Evolutionary conservation across 2,329 filamentous ascomycete species (phyloP).

Genomic region (Aureobasidium sp.): DNA sequence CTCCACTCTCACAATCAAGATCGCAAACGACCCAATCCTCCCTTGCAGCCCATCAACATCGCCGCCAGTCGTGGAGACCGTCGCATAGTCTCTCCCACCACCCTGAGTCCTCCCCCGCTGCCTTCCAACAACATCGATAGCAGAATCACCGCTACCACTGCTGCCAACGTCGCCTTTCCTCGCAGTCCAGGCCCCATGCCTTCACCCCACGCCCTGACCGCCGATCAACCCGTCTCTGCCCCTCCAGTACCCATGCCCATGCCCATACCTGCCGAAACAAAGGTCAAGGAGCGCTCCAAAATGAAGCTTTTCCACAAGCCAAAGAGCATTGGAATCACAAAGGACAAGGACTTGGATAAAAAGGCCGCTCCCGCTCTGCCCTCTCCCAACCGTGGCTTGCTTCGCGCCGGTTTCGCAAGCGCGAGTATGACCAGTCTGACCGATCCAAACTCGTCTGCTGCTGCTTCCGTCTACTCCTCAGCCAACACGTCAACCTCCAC

Average conservation of each 20-base stretch:
- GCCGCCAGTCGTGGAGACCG: conserved; percentile 17
- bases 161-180: conserved; percentile 67
- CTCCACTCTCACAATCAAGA: conserved; percentile 24
- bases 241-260: conserved; percentile 25
- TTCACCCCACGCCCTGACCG: conserved; percentile 29
- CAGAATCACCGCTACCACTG: conserved; percentile 56
- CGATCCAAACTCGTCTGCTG: conserved; percentile 48
- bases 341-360: conserved; percentile 52
- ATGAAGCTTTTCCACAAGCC: conserved; percentile 76
- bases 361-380: conserved; percentile 59
- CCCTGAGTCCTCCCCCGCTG: not conserved
- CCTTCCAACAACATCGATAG: not conserved
- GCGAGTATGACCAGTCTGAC: conserved; percentile 63
- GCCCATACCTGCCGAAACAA: conserved; percentile 40
- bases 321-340: conserved; percentile 66
- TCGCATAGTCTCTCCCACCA: conserved; percentile 12
- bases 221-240: conserved; percentile 25
- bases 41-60: conserved; percentile 49
- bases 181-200: conserved; percentile 45
- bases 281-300: conserved; percentile 65
- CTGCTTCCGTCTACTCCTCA: conserved; percentile 59
- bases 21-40: conserved; percentile 68
- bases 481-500: conserved; percentile 73
- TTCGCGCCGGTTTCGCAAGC: conserved; percentile 58
- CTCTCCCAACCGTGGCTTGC: conserved; percentile 58